Percentiles rank a stretch among this genome's conserved stretches.
Evolutionary conservation across 1,284 basidiomycete genomes (phyloP).

Genomic region (Cryptococcus sp.): DNA sequence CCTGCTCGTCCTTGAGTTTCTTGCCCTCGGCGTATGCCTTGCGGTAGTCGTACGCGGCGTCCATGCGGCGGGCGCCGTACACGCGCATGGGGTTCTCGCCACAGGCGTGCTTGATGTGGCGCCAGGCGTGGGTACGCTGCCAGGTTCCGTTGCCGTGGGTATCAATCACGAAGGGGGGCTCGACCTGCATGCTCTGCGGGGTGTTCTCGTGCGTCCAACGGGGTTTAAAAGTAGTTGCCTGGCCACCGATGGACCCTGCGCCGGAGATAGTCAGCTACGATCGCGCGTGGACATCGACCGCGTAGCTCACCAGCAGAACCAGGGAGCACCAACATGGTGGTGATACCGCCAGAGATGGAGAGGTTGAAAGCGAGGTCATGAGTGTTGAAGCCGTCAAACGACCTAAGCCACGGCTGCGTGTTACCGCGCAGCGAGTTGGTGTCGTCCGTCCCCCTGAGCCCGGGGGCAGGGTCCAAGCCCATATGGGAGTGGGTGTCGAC

Average conservation of each 20-base stretch:
- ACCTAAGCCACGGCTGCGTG: slow-evolving; percentile 53
- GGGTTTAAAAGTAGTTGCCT: slow-evolving; percentile 55
- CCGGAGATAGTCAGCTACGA: neutral
- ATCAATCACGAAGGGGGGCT: slow-evolving; percentile 47
- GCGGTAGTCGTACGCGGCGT: slow-evolving; percentile 60
- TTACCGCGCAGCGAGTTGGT: slow-evolving; percentile 49
- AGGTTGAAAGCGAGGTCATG: slow-evolving; percentile 53
- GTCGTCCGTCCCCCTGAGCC: slow-evolving; percentile 54
- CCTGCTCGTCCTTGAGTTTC: slow-evolving; percentile 67
- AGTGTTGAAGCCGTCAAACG: slow-evolving; percentile 56
- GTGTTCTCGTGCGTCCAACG: slow-evolving; percentile 49
- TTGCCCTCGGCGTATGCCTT: slow-evolving; percentile 67
- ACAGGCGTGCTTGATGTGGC: slow-evolving; percentile 51
- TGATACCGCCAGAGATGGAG: slow-evolving; percentile 54
- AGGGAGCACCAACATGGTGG: slow-evolving; percentile 54
- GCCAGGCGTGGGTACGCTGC: slow-evolving; percentile 40
- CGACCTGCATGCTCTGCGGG: slow-evolving; percentile 50
- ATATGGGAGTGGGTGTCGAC: slow-evolving; percentile 79
- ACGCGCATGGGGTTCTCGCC: slow-evolving; percentile 55
- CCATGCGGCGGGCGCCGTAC: slow-evolving; percentile 56
- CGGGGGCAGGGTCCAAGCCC: slow-evolving; percentile 64
- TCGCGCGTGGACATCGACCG: neutral
- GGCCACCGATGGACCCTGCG: slow-evolving; percentile 43
- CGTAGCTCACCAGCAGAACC: slow-evolving; percentile 37
- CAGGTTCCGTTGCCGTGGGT: slow-evolving; percentile 33